A percentile compares a stretch with the other conserved stretches of the same genome.
Evolutionary conservation across 139 green algal genomes (phyloP).

Genomic region (Dunaliella primolecta): DNA sequence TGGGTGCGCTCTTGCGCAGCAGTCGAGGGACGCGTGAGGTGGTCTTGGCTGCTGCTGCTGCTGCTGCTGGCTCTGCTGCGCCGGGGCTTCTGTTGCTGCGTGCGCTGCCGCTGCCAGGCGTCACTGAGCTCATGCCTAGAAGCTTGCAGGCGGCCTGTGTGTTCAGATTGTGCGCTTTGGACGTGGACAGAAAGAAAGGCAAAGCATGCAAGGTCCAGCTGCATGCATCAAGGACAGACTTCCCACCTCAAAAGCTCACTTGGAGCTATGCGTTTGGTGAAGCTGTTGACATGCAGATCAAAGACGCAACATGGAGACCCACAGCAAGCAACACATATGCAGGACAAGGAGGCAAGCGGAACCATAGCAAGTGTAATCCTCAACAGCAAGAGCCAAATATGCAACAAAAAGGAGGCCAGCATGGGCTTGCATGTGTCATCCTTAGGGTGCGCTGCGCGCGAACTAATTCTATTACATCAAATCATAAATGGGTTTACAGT

Average conservation of each 20-base stretch:
- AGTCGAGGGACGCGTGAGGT: not conserved
- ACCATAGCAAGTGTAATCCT: no score
- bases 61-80: not conserved
- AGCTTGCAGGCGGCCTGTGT: not conserved
- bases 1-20: no score
- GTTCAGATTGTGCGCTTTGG: not conserved
- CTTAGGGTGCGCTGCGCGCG: no score
- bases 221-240: not conserved
- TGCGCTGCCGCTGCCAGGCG: not conserved
- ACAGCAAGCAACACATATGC: not conserved
- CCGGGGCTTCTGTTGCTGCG: not conserved
- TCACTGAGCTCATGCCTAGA: not conserved
- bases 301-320: not conserved
- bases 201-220: not conserved
- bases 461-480: no score
- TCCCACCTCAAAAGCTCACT: no score
- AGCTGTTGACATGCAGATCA: not conserved
- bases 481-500: no score
- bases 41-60: not conserved
- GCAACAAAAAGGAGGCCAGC: no score
- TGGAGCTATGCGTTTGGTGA: no score
- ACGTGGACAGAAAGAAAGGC: not conserved
- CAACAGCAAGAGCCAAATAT: no score
- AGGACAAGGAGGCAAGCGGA: no score
- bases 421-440: no score